phyloP scores from a whole-genome alignment of 371 early-diverging fungal species.

The Mortierella sp. region DNA sequence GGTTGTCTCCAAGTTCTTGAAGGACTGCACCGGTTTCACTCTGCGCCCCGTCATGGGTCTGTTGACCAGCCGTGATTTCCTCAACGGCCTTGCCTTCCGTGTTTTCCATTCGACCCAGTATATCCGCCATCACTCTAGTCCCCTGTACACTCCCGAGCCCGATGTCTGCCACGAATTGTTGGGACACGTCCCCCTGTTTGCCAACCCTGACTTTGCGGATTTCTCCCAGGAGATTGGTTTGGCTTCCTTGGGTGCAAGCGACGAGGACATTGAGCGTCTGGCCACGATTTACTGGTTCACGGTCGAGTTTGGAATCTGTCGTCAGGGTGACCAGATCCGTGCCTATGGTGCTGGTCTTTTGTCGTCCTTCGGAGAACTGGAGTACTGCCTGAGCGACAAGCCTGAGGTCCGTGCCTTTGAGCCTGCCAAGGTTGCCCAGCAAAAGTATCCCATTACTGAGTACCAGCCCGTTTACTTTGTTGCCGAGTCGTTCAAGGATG shows the following conservation, averaged over 20 bases:
- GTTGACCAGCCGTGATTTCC: constrained; percentile 93
- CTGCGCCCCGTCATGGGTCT: constrained; percentile 97
- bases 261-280: constrained; percentile 91
- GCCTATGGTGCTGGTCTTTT: constrained; percentile 97
- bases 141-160: constrained; percentile 96
- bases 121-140: constrained; percentile 93
- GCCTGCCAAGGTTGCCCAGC: constrained; percentile 83
- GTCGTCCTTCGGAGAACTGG: constrained; percentile 97
- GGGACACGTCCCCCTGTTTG: constrained; percentile 92
- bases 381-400: constrained; percentile 84
- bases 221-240: constrained; percentile 97
- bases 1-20: constrained; percentile 92
- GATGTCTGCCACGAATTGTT: constrained; percentile 91
- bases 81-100: constrained; percentile 97
- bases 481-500: constrained; percentile 94
- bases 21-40: constrained; percentile 97
- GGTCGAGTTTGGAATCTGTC: constrained; percentile 95
- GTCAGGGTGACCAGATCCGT: constrained; percentile 83
- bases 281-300: constrained; percentile 97
- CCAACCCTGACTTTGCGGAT: constrained; percentile 97
- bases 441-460: constrained; percentile 93
- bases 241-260: constrained; percentile 93
- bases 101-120: constrained; percentile 98
- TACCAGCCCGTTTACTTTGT: constrained; percentile 98
- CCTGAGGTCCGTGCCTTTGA: constrained; percentile 90